phyloP scores from a whole-genome alignment of 2,329 filamentous ascomycete genomes.

The Penicillium sp. region DNA sequence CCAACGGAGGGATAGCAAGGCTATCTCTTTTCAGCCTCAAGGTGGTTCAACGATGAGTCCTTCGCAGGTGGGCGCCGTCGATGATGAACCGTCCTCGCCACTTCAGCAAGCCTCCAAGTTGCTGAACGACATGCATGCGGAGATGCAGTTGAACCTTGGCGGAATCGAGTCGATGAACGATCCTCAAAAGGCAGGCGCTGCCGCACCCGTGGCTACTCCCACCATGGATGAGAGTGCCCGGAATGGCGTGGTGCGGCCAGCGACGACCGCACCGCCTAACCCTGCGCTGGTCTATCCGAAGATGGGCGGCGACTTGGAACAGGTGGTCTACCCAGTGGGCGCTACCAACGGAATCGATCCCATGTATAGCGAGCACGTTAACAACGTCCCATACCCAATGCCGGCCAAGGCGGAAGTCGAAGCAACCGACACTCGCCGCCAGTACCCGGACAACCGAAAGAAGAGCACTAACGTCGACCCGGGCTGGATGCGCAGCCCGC shows the following conservation, averaged over 20 bases:
- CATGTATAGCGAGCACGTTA: conserved; percentile 88
- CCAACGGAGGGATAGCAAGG: conserved; percentile 60
- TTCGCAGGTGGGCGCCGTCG: conserved; percentile 47
- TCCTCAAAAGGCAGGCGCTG: conserved; percentile 54
- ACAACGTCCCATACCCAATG: conserved; percentile 85
- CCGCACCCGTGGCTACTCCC: conserved; percentile 56
- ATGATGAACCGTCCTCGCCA: conserved; percentile 65
- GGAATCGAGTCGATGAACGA: conserved; percentile 65
- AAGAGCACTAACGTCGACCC: conserved; percentile 61
- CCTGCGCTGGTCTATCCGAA: conserved; percentile 52
- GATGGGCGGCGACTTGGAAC: conserved; percentile 59
- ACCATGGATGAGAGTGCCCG: conserved; percentile 52
- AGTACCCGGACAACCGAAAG: conserved; percentile 54
- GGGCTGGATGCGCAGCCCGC: conserved; percentile 66
- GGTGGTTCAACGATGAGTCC: conserved; percentile 44
- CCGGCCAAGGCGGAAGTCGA: conserved; percentile 61
- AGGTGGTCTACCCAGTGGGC: conserved; percentile 85
- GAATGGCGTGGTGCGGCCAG: conserved; percentile 44
- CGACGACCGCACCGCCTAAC: conserved; percentile 48
- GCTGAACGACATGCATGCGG: conserved; percentile 62
- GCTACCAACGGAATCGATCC: conserved; percentile 90
- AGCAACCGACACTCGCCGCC: conserved; percentile 46
- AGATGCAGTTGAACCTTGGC: conserved; percentile 62
- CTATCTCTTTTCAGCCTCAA: conserved; percentile 41
- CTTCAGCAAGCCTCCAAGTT: conserved; percentile 66